Evolutionary conservation across 257 asterid genomes (phyloP).

Genomic region (Apocynum venetum): DNA sequence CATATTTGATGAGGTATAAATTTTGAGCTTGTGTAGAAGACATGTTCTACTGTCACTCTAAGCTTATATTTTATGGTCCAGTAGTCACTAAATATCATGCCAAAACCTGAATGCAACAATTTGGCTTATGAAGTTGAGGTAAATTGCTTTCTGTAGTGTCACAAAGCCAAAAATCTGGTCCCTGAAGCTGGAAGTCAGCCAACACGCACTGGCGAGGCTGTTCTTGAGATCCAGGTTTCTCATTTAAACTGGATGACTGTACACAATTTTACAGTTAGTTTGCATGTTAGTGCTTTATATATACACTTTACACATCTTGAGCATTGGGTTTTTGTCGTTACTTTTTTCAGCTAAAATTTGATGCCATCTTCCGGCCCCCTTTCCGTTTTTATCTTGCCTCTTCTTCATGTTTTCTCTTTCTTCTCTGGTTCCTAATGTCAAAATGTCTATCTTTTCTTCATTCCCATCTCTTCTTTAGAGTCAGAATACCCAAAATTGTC

Average conservation of each 20-base stretch:
- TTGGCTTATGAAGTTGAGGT: conserved; percentile 12
- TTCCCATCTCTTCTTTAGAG: background rate
- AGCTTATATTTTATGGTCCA: background rate
- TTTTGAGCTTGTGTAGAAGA: conserved; percentile 1
- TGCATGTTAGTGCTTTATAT: background rate
- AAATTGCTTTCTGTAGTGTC: conserved; percentile 59
- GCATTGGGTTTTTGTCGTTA: background rate
- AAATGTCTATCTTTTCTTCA: background rate
- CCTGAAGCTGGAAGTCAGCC: conserved; percentile 98
- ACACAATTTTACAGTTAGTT: background rate
- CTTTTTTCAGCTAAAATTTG: background rate
- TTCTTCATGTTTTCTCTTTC: background rate
- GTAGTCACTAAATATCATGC: conserved; percentile 16
- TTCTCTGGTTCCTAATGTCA: background rate
- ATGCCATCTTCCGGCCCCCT: too few species aligned
- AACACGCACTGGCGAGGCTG: conserved; percentile 97
- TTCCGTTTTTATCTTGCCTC: background rate
- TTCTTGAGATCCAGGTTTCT: conserved; percentile 92
- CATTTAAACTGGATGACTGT: conserved; percentile 16
- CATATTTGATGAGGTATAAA: conserved; percentile 87
- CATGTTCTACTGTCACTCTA: background rate
- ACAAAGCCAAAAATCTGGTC: conserved; percentile 96
- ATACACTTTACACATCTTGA: background rate
- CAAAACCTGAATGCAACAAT: conserved; percentile 16
- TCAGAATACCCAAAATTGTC: background rate